Evolutionary conservation across 805 yeast genomes (phyloP), one percentile per base, ranked within the genome.

Genomic region (Yarrowia yakushimensis): DNA sequence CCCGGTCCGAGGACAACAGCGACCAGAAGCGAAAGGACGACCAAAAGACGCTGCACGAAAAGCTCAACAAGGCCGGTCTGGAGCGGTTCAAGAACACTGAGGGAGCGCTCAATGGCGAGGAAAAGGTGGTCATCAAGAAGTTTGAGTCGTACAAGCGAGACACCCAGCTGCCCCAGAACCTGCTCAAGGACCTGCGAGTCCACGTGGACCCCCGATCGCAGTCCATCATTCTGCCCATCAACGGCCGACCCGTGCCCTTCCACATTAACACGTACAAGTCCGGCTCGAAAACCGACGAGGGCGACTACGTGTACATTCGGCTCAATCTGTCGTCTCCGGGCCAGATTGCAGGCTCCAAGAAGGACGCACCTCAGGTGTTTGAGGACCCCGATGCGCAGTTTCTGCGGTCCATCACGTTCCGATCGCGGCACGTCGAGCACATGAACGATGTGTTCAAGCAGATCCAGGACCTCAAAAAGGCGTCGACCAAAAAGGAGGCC

Each of bases 171-270:
- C 98, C 99, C 41, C 43, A 34, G 33, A 76, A 79, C 36, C 82
- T 82, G 68, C 96, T 91, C 18, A 84, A 86, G 69, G 97, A 92
- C 72, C 79, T 94, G 73, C 85, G 85, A 71, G 85, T 93, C 65
- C 92, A 87, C 72, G 91, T 94, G 63, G 99, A 93, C 73, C 80
- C 84, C 72, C 90, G 88, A 70, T 82, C 88, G 63, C 97, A 92
- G 75, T 88, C 97, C 1, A 87, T 93, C 63, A 83, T 93, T 65
- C 77, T 93, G 64, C 99, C 99, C 59, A 87, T 93, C 64, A 83
- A 87, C 70, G 99, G 99, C 66, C 82, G 98, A 70, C 97, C 98
- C 1, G 98, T 94, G 60, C 99, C 99, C 23, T 93, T 94, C 80
- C 99, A 93, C 73, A 91, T 93, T 71, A 90, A 90, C 73, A 80